A percentile compares a stretch with the other conserved stretches of the same genome.
Conservation (phyloP, 306 rosid species). For the Trichosanthes cucumerina region DNA sequence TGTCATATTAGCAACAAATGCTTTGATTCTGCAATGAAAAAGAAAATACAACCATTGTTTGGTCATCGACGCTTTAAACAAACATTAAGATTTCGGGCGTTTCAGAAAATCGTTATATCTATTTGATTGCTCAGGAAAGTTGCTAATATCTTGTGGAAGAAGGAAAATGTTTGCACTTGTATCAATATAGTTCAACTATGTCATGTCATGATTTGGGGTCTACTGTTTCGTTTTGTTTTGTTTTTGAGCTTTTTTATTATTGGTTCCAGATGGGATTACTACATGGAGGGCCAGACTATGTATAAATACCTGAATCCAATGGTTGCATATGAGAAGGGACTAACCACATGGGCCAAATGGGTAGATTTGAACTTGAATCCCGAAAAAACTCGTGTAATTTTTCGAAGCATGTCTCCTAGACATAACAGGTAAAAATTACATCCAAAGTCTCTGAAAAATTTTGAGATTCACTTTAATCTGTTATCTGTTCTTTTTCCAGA, state of each 20-base stretch:
- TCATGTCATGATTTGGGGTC: neutral
- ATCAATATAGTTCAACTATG: neutral
- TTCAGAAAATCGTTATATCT: neutral
- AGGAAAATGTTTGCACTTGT: neutral
- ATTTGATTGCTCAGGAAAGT: neutral
- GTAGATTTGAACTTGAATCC: slow-evolving; percentile 74
- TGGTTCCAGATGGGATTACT: slow-evolving; percentile 80
- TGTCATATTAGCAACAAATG: neutral
- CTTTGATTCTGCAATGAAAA: neutral
- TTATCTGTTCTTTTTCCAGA: slow-evolving; percentile 23
- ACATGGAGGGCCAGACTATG: slow-evolving; percentile 57
- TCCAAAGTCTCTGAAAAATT: neutral
- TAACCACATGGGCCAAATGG: slow-evolving; percentile 96
- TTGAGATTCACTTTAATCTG: neutral
- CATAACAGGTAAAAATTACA: slow-evolving; percentile 67
- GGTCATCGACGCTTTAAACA: neutral
- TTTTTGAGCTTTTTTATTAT: neutral
- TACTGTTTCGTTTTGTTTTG: neutral
- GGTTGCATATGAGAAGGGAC: slow-evolving; percentile 94
- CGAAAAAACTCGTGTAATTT: slow-evolving; percentile 47
- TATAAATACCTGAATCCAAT: slow-evolving; percentile 66
- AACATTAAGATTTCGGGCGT: neutral
- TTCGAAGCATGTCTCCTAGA: slow-evolving; percentile 91
- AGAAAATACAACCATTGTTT: neutral
- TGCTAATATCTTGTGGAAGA: neutral